Base-by-base conservation (phyloP, 2,329 filamentous ascomycete genomes). In the Verticillium zaregamsianum region DNA sequence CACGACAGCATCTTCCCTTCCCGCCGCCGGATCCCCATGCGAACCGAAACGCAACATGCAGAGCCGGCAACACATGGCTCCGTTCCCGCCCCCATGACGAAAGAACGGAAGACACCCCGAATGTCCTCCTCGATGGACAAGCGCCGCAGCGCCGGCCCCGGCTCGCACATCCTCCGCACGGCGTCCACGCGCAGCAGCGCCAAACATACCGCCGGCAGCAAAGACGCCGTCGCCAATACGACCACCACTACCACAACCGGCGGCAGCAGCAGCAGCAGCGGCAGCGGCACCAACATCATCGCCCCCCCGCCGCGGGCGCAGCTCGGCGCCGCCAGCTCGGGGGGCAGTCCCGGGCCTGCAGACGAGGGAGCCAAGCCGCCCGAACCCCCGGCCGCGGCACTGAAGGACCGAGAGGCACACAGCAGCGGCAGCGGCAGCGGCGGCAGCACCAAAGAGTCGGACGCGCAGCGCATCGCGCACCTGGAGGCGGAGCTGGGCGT, bases 401-500 rank as follows among this genome's bases (percentile, higher is more conserved):
- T 28, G 33, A 59, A 28, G 57, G 2, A 57, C 14, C 55, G 64
- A 25, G 54, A 55, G 28, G 23, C 54, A 31, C 54, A 62, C 52
- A 63, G 59, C 40, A 66, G 56, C 68, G 69, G 60, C 58, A 68
- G 66, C 64, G 63, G 61, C 66, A 62, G 59, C 57, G 23, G 55
- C 45, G 63, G 35, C 70, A 67, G 56, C 68, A 70, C 64, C 67
- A 63, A 68, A 64, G 39, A 67, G 69, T 15, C 65, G 67, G 66
- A 70, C 20, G 68, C 73, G 2, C 73, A 78, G 61, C 79, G 77
- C 65, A 86, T 88, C 64, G 75, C 78, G 8, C 72, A 77, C 54
- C 79, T 87, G 54, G 78, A 85, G 70, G 76, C 74, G 57, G 84
- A 86, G 68, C 76, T 87, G 61, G 72, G 69, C 15, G 71, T 78